Base-by-base conservation (phyloP, 1,284 basidiomycete genomes). In the Tilletia setariae region DNA sequence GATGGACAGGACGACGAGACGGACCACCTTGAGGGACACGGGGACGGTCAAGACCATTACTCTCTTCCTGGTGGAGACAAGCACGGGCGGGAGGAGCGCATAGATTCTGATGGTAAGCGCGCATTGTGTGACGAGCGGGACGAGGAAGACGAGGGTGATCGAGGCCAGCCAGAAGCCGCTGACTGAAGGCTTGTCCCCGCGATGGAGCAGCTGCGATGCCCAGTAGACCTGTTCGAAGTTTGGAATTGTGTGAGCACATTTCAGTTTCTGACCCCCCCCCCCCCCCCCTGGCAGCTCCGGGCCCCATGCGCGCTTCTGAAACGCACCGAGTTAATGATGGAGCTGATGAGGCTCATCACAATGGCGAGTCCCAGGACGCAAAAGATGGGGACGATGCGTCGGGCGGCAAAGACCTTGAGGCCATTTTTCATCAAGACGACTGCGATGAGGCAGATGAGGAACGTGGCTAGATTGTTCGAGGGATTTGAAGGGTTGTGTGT, bases 291-390 rank as follows among this genome's bases (percentile, higher is more conserved):
- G n/a, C n/a, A n/a, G n/a, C n/a, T n/a, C n/a, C n/a, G n/a, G n/a
- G n/a, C n/a, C n/a, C 35, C 35, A 40, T 40, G 35, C 35, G 11
- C 35, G 6, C 35, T 6, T 40, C 35, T 40, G 56, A 21, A 25
- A 61, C 56, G 56, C 28, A 61, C 56, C 56, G 56, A 61, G 28
- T 61, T 61, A 16, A 61, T 61, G 56, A 32, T 35, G 30, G 56
- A 61, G 30, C 30, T 35, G 30, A 61, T 32, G 13, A 61, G 56
- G 56, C 56, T 61, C 30, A 61, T 32, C 30, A 61, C 16, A 16
- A 61, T 61, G 56, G 56, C 56, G 56, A 61, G 28, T 6, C 56
- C 56, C 13, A 61, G 28, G 15, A 61, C 56, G 30, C 28, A 32
- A 30, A 61, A 61, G 3, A 61, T 30, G 25, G 56, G 56, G 16